Evolutionary conservation across 441 rosid genomes (phyloP).

Genomic region (Rhodomyrtus psidioides): DNA sequence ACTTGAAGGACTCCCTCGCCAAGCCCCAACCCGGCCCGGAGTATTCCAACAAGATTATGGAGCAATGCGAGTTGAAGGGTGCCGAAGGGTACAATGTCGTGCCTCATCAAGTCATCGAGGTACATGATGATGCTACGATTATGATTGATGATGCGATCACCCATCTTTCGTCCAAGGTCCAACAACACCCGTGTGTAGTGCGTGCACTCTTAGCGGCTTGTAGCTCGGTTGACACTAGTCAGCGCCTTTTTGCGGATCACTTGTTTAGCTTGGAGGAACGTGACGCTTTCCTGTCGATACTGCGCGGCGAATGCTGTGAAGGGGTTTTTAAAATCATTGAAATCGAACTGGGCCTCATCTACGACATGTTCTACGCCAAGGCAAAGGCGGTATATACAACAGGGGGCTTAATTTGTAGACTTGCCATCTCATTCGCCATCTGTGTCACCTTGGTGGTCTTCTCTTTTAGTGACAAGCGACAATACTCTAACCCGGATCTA

Average conservation of each 20-base stretch:
- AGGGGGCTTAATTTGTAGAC: background rate
- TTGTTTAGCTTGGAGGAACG: background rate
- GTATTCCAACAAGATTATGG: background rate
- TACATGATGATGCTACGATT: background rate
- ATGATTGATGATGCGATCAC: fast-evolving
- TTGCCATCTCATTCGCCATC: background rate
- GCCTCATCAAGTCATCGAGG: background rate
- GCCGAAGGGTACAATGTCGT: fast-evolving
- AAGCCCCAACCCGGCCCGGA: fast-evolving
- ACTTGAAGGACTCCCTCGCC: fast-evolving
- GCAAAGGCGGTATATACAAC: background rate
- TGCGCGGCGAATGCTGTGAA: fast-evolving
- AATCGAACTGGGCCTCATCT: background rate
- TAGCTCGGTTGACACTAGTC: fast-evolving
- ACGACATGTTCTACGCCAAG: background rate
- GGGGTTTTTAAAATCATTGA: background rate
- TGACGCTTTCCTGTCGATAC: background rate
- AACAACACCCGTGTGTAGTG: fast-evolving
- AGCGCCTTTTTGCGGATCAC: background rate
- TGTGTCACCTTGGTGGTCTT: background rate
- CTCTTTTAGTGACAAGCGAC: fast-evolving
- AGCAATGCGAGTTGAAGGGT: fast-evolving
- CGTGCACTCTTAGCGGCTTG: background rate
- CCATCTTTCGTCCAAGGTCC: fast-evolving
- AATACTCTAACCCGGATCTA: background rate